Conservation (phyloP, 305 asterid genomes). For the Fraxinus latifolia region DNA sequence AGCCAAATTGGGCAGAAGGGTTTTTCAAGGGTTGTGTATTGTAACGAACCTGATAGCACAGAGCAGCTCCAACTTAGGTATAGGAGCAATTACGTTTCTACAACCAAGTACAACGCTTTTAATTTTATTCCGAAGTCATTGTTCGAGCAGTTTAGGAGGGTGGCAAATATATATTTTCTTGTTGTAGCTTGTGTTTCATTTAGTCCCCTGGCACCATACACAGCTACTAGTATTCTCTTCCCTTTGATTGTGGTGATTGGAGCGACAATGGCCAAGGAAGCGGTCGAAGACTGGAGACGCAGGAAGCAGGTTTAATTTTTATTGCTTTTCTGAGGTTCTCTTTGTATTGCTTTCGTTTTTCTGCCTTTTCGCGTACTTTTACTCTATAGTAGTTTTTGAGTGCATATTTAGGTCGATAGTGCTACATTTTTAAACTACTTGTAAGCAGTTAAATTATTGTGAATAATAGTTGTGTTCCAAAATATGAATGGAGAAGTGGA, state of each 20-base stretch:
- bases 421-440: background rate
- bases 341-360: background rate
- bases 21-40: slow-evolving; percentile 71
- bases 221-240: slow-evolving; percentile 67
- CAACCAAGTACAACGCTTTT: slow-evolving; percentile 76
- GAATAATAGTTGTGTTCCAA: background rate
- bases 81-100: slow-evolving; percentile 74
- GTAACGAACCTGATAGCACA: slow-evolving; percentile 72
- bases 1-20: slow-evolving; percentile 86
- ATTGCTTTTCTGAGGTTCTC: background rate
- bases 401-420: slow-evolving; percentile 4
- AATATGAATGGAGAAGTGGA: background rate
- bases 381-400: background rate
- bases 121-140: slow-evolving; percentile 88
- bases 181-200: slow-evolving; percentile 89
- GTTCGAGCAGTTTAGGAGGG: slow-evolving; percentile 98
- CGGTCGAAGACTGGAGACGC: slow-evolving; percentile 94
- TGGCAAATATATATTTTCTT: slow-evolving; percentile 82
- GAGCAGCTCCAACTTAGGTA: slow-evolving; percentile 60
- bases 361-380: background rate
- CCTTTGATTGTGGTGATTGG: slow-evolving; percentile 87
- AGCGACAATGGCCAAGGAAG: slow-evolving; percentile 92
- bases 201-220: slow-evolving; percentile 76
- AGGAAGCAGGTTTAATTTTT: slow-evolving; percentile 55
- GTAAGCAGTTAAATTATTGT: background rate